Evolutionary conservation across 208 protist genomes (phyloP), one percentile per base, ranked within the genome.

Genomic region (Leishmania amazonensis): DNA sequence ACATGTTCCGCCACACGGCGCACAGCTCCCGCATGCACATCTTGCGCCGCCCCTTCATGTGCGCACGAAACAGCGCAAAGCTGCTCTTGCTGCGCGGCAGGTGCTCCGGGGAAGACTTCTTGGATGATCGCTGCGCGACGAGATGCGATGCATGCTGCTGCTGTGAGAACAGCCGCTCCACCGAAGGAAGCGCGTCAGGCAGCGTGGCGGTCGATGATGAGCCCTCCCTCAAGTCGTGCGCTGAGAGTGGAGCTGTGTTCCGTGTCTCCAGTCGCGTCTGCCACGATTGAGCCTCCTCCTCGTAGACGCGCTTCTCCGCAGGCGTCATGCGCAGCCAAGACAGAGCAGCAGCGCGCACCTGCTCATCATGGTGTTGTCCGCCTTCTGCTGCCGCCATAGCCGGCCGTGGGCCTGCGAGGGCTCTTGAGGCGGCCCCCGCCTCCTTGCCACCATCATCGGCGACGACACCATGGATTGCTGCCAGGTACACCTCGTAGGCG

Each of bases 1-100:
- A 87, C 86, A 96, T 91, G 19, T 40, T 9, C 58, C 83, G 76
- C 91, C 93, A 96, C 51, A 83, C 81, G 15, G 72, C 72, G 62
- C 71, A 49, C n/a, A 87, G 78, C 58, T 86, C 82, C 47, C 72
- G 45, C 31, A 76, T 51, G 1, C 70, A 77, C 57, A 72, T 76
- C 45, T 58, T 70, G 9, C 73, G 75, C 76, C 38, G 54, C 7
- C 80, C 72, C 60, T 84, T 81, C 54, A 83, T 68, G 38, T 35
- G 53, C 2, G 47, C 19, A 21, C 87, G 87, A 70, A 92, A 92
- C 11, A 92, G 58, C 15, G 77, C 21, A 70, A 86, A 92, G 78
- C 89, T 92, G 4, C 78, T 86, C 51, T 35, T 1, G 42, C 2
- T 42, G 73, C 51, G 73, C 17, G 35, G 42, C 53, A 21, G 15